phyloP scores from a whole-genome alignment of 2,329 filamentous ascomycete species.

The Trichothecium sympodiale region DNA sequence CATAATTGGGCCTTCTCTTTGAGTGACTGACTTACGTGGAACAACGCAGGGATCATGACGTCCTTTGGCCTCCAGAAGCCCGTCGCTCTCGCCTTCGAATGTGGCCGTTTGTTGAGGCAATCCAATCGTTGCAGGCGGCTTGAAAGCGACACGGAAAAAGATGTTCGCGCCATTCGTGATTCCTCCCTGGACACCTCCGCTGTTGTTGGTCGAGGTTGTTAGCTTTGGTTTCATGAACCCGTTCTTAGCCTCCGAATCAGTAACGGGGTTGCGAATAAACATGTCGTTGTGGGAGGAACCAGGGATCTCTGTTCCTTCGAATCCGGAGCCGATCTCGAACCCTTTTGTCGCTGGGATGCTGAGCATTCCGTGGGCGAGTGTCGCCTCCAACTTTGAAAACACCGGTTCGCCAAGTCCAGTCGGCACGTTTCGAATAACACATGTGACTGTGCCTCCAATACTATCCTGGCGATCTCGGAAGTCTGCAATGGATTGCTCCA shows the following conservation, averaged over 20 bases:
- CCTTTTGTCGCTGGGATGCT: slow-evolving; percentile 91
- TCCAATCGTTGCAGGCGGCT: slow-evolving; percentile 90
- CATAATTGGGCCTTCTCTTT: too few relatives aligned
- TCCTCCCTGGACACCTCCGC: slow-evolving; percentile 87
- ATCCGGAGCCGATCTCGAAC: slow-evolving; percentile 91
- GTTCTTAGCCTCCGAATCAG: slow-evolving; percentile 29
- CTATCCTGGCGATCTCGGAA: slow-evolving; percentile 73
- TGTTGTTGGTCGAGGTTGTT: slow-evolving; percentile 88
- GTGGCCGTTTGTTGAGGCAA: slow-evolving; percentile 75
- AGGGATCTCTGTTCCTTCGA: slow-evolving; percentile 73
- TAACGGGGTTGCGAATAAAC: slow-evolving; percentile 23
- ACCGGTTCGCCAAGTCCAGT: slow-evolving; percentile 82
- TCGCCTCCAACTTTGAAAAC: slow-evolving; percentile 92
- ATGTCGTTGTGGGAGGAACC: slow-evolving; percentile 90
- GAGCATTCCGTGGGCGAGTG: slow-evolving; percentile 86
- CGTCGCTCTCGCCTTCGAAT: slow-evolving; percentile 61
- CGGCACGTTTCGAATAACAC: slow-evolving; percentile 79
- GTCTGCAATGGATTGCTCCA: slow-evolving; percentile 69
- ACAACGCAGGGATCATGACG: slow-evolving; percentile 92
- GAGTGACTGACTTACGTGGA: too few relatives aligned
- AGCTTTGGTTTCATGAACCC: slow-evolving; percentile 48
- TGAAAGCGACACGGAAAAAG: slow-evolving; percentile 93
- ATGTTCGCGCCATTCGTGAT: slow-evolving; percentile 87
- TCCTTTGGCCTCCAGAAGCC: slow-evolving; percentile 81
- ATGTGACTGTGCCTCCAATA: slow-evolving; percentile 91